Base-by-base conservation (phyloP, 345 rosid species). In the Passiflora organensis region DNA sequence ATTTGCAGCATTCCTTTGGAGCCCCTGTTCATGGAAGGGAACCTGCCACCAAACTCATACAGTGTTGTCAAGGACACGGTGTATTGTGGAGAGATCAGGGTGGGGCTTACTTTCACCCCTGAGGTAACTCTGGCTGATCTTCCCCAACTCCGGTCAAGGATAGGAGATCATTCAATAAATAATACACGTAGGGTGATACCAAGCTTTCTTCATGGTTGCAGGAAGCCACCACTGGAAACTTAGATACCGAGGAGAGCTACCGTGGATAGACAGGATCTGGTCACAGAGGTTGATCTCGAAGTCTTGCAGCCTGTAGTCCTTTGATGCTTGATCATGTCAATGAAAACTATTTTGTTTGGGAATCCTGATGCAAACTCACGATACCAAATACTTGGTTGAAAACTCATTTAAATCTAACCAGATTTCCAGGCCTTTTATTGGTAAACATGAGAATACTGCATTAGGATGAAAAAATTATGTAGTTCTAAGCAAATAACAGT, bases 41-140 rank as follows among this genome's bases (percentile, higher is more conserved):
- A 32, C 21, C 41, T 82, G 18, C 82, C 84, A 9, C 72, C 88
- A 14, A 54, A 75, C 5, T 62, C 87, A 3, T 84, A 87, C 85
- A 84, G 73, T 51, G 89, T 90, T 41, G 89, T 87, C 11, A 90
- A 80, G 73, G 79, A 90, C 21, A 63, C 60, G 65, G 83, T 76
- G 53, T 87, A 48, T 54, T 28, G 73, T 16, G 95, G 94, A 49
- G 85, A 85, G 80, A 80, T 90, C 48, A 77, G 75, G 72, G 50
- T 87, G 24, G 78, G 79, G 51, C 80, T 90, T 46, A 68, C 72
- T 43, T 90, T 84, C 74, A 84, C 74, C 21, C 85, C 82, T 0
- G 81, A 83, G 93, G 93, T 82, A 39, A 39, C n/a, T 3, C 43
- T 8, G 3, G 4, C n/a, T 41, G 43, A 13, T 8, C n/a, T 41